phyloP scores from a whole-genome alignment of 352 stramenopile species.

The Phytophthora kernoviae region DNA sequence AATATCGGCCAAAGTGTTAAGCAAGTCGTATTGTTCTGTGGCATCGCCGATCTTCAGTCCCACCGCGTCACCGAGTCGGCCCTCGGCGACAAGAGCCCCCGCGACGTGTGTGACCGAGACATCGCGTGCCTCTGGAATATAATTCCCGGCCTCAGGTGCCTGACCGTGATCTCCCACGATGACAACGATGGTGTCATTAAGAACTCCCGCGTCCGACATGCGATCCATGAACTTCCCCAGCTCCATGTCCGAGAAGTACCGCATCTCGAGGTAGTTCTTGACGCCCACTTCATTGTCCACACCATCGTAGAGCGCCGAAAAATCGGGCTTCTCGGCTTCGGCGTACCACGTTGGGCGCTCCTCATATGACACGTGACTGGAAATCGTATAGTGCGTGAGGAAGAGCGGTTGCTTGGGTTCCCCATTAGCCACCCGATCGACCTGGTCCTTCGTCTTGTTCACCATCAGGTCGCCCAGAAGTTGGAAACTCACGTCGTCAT shows the following conservation, averaged over 20 bases:
- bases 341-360: constrained; percentile 44
- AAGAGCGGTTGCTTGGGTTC: constrained; percentile 48
- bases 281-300: constrained; percentile 26
- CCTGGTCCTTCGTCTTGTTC: constrained; percentile 45
- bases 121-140: constrained; percentile 34
- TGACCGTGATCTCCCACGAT: constrained; percentile 58
- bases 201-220: constrained; percentile 43
- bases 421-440: constrained; percentile 13
- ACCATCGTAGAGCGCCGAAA: constrained; percentile 37
- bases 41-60: constrained; percentile 34
- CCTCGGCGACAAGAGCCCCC: constrained; percentile 38
- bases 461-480: constrained; percentile 52
- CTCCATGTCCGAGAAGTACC: constrained; percentile 54
- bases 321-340: constrained; percentile 35
- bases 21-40: constrained; percentile 43
- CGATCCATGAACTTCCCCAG: constrained; percentile 60
- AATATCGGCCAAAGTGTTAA: constrained; percentile 49
- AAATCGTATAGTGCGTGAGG: constrained; percentile 64
- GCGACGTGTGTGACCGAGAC: constrained; percentile 38
- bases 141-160: constrained; percentile 41
- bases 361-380: constrained; percentile 48
- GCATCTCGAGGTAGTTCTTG: constrained; percentile 47
- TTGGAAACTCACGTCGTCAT: constrained; percentile 56
- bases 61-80: constrained; percentile 27
- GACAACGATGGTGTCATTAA: constrained; percentile 63